Evolutionary conservation across 495 filamentous ascomycete species (phyloP), one percentile per base, ranked within the genome.

Genomic region (Penicillium taxi): DNA sequence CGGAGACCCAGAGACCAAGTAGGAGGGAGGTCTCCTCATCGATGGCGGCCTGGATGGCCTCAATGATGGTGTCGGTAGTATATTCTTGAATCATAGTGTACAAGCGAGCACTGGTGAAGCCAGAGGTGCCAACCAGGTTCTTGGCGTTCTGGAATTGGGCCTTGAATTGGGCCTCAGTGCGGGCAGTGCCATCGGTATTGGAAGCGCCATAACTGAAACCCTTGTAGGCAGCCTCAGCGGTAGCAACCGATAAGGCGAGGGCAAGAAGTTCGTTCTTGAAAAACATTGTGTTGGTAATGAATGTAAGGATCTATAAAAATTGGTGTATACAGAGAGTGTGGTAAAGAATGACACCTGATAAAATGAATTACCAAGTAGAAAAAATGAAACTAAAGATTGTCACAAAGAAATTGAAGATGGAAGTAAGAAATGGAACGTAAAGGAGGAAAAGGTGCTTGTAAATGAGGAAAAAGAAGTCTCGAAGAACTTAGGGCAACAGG

Each of bases 141-240:
- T 83, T 75, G 37, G 87, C 82, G 11, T 71, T 70, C 6, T 64
- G 68, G 72, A 91, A 95, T 47, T 82, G 72, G 18, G 61, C 52
- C 56, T 82, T 66, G 64, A 77, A 94, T 55, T 88, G 77, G 14
- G 70, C 52, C 58, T 83, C 73, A 22, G 47, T 37, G 53, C 82
- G 85, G 56, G 67, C 51, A 35, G 69, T 69, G 40, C 80, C 76
- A 50, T 82, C 77, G 21, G 60, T 72, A 60, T 71, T 61, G 49
- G 70, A 74, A 17, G 74, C 58, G 50, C 84, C 86, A 50, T 88
- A 85, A 73, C 91, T 93, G 75, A 94, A 93, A 44, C 88, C 88
- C 47, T 81, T 69, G 48, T 58, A 67, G 42, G 63, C 71, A 35
- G 73, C 70, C 39, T 67, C 53, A 19, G 67, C 45, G 33, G 62